Conservation (phyloP, 75 land plant species). For the Cryptomeria japonica region DNA sequence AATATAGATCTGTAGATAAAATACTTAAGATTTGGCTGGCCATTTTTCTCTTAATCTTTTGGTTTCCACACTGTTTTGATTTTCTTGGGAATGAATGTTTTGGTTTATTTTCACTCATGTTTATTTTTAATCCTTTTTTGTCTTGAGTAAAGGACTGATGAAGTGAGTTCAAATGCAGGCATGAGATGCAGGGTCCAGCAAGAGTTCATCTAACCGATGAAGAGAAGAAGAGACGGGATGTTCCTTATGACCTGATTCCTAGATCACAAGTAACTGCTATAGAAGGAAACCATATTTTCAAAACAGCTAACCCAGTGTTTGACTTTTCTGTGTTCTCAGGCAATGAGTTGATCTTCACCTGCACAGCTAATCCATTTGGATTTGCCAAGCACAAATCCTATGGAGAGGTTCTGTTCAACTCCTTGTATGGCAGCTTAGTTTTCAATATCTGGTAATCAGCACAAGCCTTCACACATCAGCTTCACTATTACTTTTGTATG, state of each 20-base stretch:
- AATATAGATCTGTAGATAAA: too few species aligned
- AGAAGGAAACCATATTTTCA: background rate
- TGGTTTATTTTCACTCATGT: too few species aligned
- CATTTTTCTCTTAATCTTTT: too few species aligned
- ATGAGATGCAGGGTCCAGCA: constrained; percentile 51
- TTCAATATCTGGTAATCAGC: constrained; percentile 87
- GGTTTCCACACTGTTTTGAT: too few species aligned
- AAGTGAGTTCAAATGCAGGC: constrained; percentile 26
- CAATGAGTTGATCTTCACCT: constrained; percentile 58
- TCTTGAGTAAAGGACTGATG: background rate
- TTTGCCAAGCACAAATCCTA: constrained; percentile 58
- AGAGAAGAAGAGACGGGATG: constrained; percentile 67
- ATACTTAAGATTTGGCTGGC: too few species aligned
- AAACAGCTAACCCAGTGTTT: background rate
- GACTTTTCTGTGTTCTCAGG: constrained; percentile 25
- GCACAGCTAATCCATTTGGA: constrained; percentile 66
- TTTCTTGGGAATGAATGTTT: too few species aligned
- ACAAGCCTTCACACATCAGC: constrained; percentile 54
- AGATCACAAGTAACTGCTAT: constrained; percentile 31
- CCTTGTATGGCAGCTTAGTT: constrained; percentile 46
- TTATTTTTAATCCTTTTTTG: background rate
- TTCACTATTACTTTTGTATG: constrained; percentile 28
- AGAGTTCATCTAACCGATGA: constrained; percentile 82
- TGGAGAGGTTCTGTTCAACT: constrained; percentile 68
- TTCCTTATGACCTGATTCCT: constrained; percentile 69